phyloP scores from a whole-genome alignment of 192 early-diverging fungal species.

The Podila horticola region DNA sequence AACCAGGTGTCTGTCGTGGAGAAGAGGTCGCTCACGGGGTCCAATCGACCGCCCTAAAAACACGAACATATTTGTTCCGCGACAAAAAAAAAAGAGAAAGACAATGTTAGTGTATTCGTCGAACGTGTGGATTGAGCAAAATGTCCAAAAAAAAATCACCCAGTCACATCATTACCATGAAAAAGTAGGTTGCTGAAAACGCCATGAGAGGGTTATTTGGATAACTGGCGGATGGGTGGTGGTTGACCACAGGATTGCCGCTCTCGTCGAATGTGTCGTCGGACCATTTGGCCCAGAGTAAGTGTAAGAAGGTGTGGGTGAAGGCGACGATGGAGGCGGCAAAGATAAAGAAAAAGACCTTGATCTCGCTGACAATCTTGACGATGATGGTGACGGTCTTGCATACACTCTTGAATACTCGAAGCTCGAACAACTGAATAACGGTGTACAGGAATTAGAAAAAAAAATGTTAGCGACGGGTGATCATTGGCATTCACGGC shows the following conservation, averaged over 20 bases:
- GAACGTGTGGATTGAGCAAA: not conserved
- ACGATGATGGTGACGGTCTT: conserved; percentile 33
- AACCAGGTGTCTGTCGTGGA: not conserved
- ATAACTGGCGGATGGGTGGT: not conserved
- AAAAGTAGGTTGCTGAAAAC: conserved; percentile 24
- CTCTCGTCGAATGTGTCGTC: not conserved
- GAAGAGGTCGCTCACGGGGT: not conserved
- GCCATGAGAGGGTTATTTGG: conserved; percentile 15
- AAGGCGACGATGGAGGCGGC: conserved; percentile 25
- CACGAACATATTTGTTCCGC: no score
- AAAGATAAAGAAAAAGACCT: conserved; percentile 45
- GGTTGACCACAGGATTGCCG: not conserved
- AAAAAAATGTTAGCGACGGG: not conserved
- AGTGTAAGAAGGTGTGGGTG: conserved; percentile 17
- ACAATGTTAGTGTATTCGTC: not conserved
- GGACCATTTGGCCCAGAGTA: conserved; percentile 1
- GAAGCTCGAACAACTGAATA: conserved; percentile 31
- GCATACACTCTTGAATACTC: conserved; percentile 26
- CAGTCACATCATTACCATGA: conserved; percentile 3
- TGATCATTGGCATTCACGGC: no score
- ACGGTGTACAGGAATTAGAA: not conserved
- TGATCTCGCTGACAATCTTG: conserved; percentile 11
- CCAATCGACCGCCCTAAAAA: not conserved
- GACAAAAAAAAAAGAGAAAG: not conserved
- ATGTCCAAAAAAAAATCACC: not conserved